These are phyloP conservation scores for Porogramme epimiltina DNA, from an alignment of 1,284 basidiomycete species.

Conservation along the genomic window DNA sequence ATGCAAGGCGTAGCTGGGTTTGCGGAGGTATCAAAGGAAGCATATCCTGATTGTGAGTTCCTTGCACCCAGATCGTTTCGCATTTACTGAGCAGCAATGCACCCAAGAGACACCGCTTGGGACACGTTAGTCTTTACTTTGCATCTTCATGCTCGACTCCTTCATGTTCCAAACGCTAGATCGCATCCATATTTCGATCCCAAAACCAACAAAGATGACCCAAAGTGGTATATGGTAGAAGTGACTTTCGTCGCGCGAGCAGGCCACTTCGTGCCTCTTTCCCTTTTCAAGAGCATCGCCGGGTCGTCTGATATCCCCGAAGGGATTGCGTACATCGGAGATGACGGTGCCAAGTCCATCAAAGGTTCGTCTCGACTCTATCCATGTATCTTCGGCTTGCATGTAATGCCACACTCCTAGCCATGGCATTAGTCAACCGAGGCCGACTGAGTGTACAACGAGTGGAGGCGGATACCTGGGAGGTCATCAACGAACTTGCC, in stretches of 20 bases:
- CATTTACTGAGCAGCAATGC: constrained; percentile 14
- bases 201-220: constrained; percentile 75
- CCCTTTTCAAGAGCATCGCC: constrained; percentile 72
- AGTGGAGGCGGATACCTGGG: constrained; percentile 73
- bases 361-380: constrained; percentile 41
- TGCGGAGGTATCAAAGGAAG: constrained; percentile 81
- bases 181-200: constrained; percentile 89
- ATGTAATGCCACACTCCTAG: too few relatives aligned
- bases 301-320: constrained; percentile 41
- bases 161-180: constrained; percentile 33
- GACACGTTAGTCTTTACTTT: constrained; percentile 58
- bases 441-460: constrained; percentile 89
- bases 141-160: too few relatives aligned
- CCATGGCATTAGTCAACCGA: constrained; percentile 82
- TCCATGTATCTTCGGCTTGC: neutral
- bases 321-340: constrained; percentile 66
- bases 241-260: constrained; percentile 73
- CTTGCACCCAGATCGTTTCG: constrained; percentile 3
- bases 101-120: constrained; percentile 80
- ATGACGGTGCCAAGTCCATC: constrained; percentile 58
- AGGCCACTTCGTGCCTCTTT: constrained; percentile 77
- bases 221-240: constrained; percentile 95
- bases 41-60: constrained; percentile 85
- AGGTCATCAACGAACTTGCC: constrained; percentile 66
- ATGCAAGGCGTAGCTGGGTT: constrained; percentile 78